Base-by-base conservation (phyloP, 108 stramenopile genomes). In the Fragilaria crotonensis region DNA sequence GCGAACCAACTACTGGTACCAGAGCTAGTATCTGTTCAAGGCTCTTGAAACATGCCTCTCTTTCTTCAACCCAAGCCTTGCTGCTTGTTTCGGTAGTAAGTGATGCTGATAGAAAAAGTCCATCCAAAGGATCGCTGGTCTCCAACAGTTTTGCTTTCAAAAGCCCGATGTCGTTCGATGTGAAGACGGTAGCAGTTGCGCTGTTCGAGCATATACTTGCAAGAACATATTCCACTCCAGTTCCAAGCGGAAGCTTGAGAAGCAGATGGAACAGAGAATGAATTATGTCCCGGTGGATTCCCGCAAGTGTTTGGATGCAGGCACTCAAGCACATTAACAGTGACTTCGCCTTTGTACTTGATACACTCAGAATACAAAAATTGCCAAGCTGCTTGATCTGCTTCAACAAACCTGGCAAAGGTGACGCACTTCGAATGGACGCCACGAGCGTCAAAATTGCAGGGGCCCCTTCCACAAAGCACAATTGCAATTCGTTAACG, bases 181-280 rank as follows among this genome's bases (percentile, higher is more conserved):
- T 54, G 11, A 83, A 36, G 26, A 76, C 32, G 2, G 64, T 76
- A 44, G 59, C 19, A 11, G 62, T 56, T 5, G 59, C 30, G 9
- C 66, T 70, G 22, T 53, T 32, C 29, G 57, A 66, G 33, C 80
- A 69, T 0, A 76, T 60, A 26, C 71, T 45, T 23, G 61, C 21
- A 0, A 84, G 28, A 3, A 69, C 77, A 47, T 82, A 66, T 1
- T 80, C 81, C 49, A 81, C 81, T 27, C 87, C 87, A 32, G 66
- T 64, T 33, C 76, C 81, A 83, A 80, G 81, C 19, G 76, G 72
- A 27, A 88, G 31, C 41, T 76, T 67, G 41, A 78, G 72, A 3
- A 88, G 60, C 25, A 83, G 29, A 30, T 36, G 31, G 21, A 77
- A 52, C 0, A 78, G 30, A 25, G 61, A 72, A 32, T 67, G 48